These are phyloP conservation scores for Dothideomycetidae sp. DNA, from an alignment of 2,329 filamentous ascomycete genomes.

Conservation along the genomic window DNA sequence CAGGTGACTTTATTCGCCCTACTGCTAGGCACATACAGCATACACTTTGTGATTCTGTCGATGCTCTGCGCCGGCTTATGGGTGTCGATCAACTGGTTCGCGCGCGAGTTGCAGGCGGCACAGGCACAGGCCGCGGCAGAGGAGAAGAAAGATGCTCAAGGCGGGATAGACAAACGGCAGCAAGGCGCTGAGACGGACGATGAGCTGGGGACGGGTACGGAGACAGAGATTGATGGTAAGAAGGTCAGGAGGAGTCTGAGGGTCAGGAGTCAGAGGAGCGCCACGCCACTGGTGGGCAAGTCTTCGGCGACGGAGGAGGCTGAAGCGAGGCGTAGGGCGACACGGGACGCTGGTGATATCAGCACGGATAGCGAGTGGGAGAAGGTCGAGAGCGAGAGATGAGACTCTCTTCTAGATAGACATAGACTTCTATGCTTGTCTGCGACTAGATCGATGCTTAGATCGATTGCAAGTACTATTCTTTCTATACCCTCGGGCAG, in stretches of 20 bases:
- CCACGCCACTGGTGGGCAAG: neutral
- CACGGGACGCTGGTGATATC: constrained; percentile 20
- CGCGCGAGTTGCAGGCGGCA: constrained; percentile 43
- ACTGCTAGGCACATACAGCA: constrained; percentile 66
- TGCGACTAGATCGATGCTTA: neutral
- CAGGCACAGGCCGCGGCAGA: constrained; percentile 36
- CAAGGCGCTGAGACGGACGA: constrained; percentile 21
- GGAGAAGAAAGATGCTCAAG: constrained; percentile 32
- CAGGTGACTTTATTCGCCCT: constrained; percentile 65
- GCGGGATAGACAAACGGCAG: constrained; percentile 23
- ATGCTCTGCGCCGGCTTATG: constrained; percentile 68
- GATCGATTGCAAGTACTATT: no score
- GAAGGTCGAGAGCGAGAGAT: constrained; percentile 61
- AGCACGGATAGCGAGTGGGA: constrained; percentile 96
- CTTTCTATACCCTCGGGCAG: no score
- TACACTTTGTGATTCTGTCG: constrained; percentile 79
- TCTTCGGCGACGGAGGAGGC: constrained; percentile 1
- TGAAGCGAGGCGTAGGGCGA: constrained; percentile 12
- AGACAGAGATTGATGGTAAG: constrained; percentile 20
- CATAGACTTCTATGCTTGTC: neutral
- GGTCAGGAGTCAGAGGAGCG: constrained; percentile 2
- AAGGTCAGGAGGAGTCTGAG: constrained; percentile 10
- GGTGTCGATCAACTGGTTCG: constrained; percentile 97
- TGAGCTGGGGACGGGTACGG: constrained; percentile 35
- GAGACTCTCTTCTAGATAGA: constrained; percentile 38